A percentile compares a stretch with the other conserved stretches of the same genome.
These are phyloP conservation scores for Dothideomycetes sp. DNA, from an alignment of 2,329 filamentous ascomycete species.

Conservation along the genomic window DNA sequence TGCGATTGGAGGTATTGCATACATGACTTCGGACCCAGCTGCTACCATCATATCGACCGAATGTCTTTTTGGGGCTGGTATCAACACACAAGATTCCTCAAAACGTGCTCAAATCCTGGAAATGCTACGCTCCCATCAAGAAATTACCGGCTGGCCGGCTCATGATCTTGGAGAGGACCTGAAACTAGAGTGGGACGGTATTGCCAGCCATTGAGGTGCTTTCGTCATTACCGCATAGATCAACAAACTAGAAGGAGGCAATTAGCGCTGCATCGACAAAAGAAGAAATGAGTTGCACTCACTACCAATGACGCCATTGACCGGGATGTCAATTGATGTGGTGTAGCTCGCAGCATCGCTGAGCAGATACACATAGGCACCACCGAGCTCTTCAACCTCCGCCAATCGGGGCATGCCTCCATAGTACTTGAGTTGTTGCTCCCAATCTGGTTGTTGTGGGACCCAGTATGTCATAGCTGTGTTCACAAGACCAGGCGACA, in stretches of 20 bases:
- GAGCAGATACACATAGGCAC: conserved; percentile 39
- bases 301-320: conserved; percentile 34
- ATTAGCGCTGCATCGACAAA: too few relatives aligned
- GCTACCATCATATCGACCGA: conserved; percentile 34
- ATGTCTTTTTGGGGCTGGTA: conserved; percentile 31
- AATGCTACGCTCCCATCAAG: conserved; percentile 24
- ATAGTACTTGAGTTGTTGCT: conserved; percentile 43
- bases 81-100: conserved; percentile 28
- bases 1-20: conserved; percentile 36
- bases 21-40: conserved; percentile 30
- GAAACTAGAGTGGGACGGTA: conserved; percentile 2
- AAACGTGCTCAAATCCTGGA: conserved; percentile 25
- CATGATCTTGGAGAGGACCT: conserved; percentile 5
- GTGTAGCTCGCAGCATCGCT: conserved; percentile 38
- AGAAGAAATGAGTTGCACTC: too few relatives aligned
- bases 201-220: too few relatives aligned
- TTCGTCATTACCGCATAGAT: too few relatives aligned
- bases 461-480: conserved; percentile 39
- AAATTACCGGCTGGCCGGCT: conserved; percentile 25
- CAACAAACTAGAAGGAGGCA: too few relatives aligned
- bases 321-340: conserved; percentile 38
- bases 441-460: conserved; percentile 38
- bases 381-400: conserved; percentile 39
- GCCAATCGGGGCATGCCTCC: conserved; percentile 42
- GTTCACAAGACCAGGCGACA: conserved; percentile 21